phyloP scores from a whole-genome alignment of 148 eudicot genomes.

The Camellia japonica region DNA sequence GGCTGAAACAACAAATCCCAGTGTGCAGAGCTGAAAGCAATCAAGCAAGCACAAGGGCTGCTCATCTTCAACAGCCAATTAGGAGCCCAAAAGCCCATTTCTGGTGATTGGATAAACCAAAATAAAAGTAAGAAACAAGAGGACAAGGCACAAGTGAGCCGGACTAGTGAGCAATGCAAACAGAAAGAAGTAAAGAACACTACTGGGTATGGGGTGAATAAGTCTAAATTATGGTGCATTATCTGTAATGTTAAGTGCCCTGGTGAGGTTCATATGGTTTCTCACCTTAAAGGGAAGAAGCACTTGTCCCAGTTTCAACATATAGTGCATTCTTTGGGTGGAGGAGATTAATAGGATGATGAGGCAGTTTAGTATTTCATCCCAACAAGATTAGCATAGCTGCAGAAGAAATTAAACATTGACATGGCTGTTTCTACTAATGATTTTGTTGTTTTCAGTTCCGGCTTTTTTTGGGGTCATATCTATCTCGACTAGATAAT shows the following conservation, averaged over 20 bases:
- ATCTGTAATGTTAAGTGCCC: slow-evolving; percentile 8
- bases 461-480: too few species aligned
- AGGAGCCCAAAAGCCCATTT: not conserved
- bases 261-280: not conserved
- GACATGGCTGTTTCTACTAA: too few species aligned
- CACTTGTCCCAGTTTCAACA: slow-evolving; percentile 14
- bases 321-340: not conserved
- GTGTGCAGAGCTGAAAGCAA: slow-evolving; percentile 4
- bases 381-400: too few species aligned
- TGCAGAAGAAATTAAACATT: not conserved
- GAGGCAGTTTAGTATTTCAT: not conserved
- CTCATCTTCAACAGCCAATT: not conserved
- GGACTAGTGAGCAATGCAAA: too few species aligned
- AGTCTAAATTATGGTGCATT: not conserved
- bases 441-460: too few species aligned
- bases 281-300: slow-evolving; percentile 15
- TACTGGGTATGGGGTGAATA: not conserved
- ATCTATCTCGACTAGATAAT: too few species aligned
- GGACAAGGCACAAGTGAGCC: not conserved
- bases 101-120: not conserved
- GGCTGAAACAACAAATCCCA: slow-evolving; percentile 21
- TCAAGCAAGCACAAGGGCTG: not conserved
- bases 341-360: not conserved
- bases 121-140: not conserved
- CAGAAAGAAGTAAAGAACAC: too few species aligned